Base-by-base conservation (phyloP, 345 rosid genomes). In the Combretum micranthum region DNA sequence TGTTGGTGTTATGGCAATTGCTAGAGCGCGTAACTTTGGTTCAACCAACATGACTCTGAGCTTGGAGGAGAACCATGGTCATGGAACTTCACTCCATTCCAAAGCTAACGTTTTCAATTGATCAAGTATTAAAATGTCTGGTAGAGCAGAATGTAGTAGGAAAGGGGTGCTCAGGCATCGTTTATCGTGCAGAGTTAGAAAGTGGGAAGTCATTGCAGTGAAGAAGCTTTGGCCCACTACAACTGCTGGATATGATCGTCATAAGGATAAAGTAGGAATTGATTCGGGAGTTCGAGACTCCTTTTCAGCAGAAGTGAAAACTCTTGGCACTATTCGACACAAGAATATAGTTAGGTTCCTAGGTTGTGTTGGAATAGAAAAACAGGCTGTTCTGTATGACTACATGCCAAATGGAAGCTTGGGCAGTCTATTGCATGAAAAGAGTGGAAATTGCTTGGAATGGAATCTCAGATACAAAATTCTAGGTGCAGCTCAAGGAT, bases 161-260 rank as follows among this genome's bases (percentile, higher is more conserved):
- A 12, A 89, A 85, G 67, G 97, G 97, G 64, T 91, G 95, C 46
- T 89, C 96, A 3, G 94, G 97, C 23, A 70, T 83, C 43, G 99
- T 93, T 50, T 93, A 89, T 56, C 84, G 75, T 23, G 96, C 91
- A 12, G 90, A 81, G 64, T 57, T 89, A 77, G 84, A 69, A 20
- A 73, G 72, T 17, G 80, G 85, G 86, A 78, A 61, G 74, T 71
- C 64, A 80, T 93, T 59, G 97, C 99, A 1, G 90, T 89, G 52
- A 93, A 93, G 69, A 93, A 83, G 72, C 85, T 93, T 51, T 85
- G 91, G 83, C 89, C 94, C 43, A 53, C 73, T 8, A 68, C 56
- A 42, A 74, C 70, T 10, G 63, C 69, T 17, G 69, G 72, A 63
- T 70, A 70, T 48, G 74, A 62, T 17, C 65, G 72, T 53, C 49